These are phyloP conservation scores for Mycena chlorophos DNA, from an alignment of 768 basidiomycete genomes.

Conservation along the genomic window DNA sequence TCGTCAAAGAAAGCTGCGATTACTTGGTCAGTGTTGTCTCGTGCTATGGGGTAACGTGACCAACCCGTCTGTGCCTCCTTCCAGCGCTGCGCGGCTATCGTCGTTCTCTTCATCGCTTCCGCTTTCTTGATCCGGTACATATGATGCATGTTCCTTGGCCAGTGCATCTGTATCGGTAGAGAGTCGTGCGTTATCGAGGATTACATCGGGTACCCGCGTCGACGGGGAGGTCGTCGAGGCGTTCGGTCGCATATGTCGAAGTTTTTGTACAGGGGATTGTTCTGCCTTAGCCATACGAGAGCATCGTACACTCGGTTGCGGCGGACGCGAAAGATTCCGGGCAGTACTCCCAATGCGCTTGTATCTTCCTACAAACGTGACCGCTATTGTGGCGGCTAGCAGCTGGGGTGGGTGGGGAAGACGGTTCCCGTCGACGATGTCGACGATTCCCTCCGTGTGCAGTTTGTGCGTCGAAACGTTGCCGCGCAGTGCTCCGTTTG, in stretches of 20 bases:
- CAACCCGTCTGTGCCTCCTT: background rate
- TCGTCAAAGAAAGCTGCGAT: too few species aligned
- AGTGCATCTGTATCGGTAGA: conserved; percentile 21
- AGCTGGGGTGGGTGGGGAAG: conserved; percentile 26
- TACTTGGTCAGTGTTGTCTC: too few species aligned
- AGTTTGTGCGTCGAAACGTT: conserved; percentile 36
- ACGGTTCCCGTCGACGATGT: conserved; percentile 26
- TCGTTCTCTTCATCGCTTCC: background rate
- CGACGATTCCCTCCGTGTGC: conserved; percentile 19
- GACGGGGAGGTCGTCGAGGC: conserved; percentile 29
- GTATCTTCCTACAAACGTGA: conserved; percentile 31
- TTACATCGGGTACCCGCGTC: conserved; percentile 34
- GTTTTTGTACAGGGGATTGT: conserved; percentile 30
- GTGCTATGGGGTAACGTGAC: too few species aligned
- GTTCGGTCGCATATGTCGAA: conserved; percentile 24
- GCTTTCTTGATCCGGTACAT: conserved; percentile 28
- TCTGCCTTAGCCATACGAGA: conserved; percentile 33
- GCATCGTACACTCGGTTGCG: conserved; percentile 23
- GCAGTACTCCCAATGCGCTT: conserved; percentile 23
- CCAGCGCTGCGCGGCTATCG: background rate
- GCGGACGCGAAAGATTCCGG: conserved; percentile 27
- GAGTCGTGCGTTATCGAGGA: conserved; percentile 21
- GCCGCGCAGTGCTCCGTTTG: conserved; percentile 22
- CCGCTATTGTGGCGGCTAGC: conserved; percentile 28
- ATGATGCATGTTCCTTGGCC: conserved; percentile 30